Percentiles rank a stretch among this genome's conserved stretches.
Evolutionary conservation across 371 early-diverging fungal genomes (phyloP).

Genomic region (Choanephora cucurbitarum): DNA sequence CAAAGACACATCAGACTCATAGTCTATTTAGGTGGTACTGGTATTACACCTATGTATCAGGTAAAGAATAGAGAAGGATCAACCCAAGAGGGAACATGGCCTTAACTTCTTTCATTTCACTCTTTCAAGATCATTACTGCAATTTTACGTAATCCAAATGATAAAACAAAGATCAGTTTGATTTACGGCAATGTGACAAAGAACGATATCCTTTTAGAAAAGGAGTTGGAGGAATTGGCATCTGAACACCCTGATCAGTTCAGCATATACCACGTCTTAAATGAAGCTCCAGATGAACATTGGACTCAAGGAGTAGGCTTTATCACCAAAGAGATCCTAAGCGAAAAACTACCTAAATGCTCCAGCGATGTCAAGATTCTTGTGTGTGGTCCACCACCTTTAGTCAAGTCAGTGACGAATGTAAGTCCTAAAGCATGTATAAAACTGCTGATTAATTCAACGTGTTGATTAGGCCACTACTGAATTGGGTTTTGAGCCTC

Average conservation of each 20-base stretch:
- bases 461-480: constrained; percentile 38
- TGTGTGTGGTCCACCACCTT: constrained; percentile 89
- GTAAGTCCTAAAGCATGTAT: constrained; percentile 1
- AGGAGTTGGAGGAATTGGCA: constrained; percentile 73
- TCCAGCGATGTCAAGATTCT: constrained; percentile 76
- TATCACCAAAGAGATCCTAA: constrained; percentile 74
- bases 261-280: constrained; percentile 77
- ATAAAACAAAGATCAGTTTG: constrained; percentile 24
- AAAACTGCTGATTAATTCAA: neutral
- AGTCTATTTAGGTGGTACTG: constrained; percentile 61
- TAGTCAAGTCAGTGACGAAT: constrained; percentile 77
- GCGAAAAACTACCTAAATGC: constrained; percentile 66
- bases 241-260: constrained; percentile 73
- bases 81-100: too few relatives aligned
- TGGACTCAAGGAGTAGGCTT: constrained; percentile 85
- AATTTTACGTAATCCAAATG: constrained; percentile 65
- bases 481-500: constrained; percentile 65
- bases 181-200: constrained; percentile 22
- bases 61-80: constrained; percentile 30
- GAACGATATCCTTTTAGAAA: constrained; percentile 66
- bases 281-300: constrained; percentile 61
- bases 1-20: neutral
- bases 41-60: constrained; percentile 93
- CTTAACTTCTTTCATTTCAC: neutral
- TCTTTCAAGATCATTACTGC: constrained; percentile 62